These are phyloP conservation scores for Trichosporon faecale DNA, from an alignment of 1,284 basidiomycete genomes.

Conservation along the genomic window DNA sequence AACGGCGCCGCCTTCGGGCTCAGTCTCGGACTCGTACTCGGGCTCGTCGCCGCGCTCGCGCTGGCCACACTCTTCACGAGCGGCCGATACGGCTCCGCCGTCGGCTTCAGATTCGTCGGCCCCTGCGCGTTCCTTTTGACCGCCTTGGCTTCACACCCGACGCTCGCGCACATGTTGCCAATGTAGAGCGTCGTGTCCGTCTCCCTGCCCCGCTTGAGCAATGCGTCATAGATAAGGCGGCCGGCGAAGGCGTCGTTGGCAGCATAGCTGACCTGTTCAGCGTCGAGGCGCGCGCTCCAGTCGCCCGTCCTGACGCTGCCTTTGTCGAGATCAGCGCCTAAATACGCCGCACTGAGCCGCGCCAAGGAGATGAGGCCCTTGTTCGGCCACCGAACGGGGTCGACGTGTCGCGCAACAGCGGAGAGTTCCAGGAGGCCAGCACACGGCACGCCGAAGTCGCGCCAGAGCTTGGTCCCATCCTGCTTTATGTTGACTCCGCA, in stretches of 20 bases:
- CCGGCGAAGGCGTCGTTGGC: constrained; percentile 52
- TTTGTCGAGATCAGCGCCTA: constrained; percentile 45
- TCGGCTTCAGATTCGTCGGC: neutral
- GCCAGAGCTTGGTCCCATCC: constrained; percentile 36
- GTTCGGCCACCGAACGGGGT: constrained; percentile 36
- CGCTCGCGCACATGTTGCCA: neutral
- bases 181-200: neutral
- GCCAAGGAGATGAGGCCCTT: constrained; percentile 42
- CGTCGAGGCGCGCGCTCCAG: constrained; percentile 39
- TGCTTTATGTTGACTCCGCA: constrained; percentile 38
- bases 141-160: neutral
- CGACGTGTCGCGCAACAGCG: constrained; percentile 40
- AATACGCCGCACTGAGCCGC: constrained; percentile 39
- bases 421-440: constrained; percentile 47
- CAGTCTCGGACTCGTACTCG: neutral
- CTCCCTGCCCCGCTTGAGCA: neutral
- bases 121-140: neutral
- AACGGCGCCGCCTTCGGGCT: neutral
- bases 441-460: neutral
- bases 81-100: neutral
- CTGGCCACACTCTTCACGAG: neutral
- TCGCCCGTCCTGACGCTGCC: constrained; percentile 38
- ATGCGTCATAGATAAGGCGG: constrained; percentile 36
- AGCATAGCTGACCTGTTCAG: constrained; percentile 47
- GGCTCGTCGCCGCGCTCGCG: neutral